A percentile compares a stretch with the other conserved stretches of the same genome.
phyloP scores from a whole-genome alignment of 1,284 basidiomycete species.

The Sanghuangporus baumii region DNA sequence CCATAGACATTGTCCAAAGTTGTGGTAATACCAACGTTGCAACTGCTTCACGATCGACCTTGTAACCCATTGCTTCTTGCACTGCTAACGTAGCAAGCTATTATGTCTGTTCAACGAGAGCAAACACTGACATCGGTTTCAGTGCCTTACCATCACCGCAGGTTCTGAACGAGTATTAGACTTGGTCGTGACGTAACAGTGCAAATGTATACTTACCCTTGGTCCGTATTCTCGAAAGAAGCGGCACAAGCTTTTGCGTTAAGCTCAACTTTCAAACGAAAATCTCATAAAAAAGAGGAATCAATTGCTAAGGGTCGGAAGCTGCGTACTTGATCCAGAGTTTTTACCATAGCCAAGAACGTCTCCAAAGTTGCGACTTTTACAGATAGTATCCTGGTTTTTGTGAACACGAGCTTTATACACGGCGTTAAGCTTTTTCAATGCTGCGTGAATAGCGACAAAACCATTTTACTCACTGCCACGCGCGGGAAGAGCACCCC shows the following conservation, averaged over 20 bases:
- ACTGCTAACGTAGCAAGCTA: constrained; percentile 91
- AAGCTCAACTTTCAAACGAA: constrained; percentile 54
- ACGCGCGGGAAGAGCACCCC: constrained; percentile 82
- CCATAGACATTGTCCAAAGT: constrained; percentile 94
- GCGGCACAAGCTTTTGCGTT: constrained; percentile 92
- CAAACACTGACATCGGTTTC: not conserved
- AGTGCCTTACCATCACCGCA: constrained; percentile 68
- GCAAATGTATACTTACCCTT: constrained; percentile 31
- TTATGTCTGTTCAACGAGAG: constrained; percentile 1
- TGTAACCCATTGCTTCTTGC: constrained; percentile 94
- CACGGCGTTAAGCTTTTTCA: not conserved
- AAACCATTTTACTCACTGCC: constrained; percentile 51
- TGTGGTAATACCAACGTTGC: constrained; percentile 92
- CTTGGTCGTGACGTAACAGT: not conserved
- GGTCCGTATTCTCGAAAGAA: constrained; percentile 92
- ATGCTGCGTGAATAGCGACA: constrained; percentile 6
- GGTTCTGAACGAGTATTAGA: constrained; percentile 49
- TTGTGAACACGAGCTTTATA: constrained; percentile 77
- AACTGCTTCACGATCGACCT: constrained; percentile 92
- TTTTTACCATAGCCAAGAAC: constrained; percentile 90
- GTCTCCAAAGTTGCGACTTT: constrained; percentile 88
- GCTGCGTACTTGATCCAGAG: constrained; percentile 76
- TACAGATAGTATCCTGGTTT: constrained; percentile 79
- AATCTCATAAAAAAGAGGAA: not conserved
- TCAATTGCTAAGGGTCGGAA: not conserved